Base-by-base conservation (phyloP, 257 asterid genomes). In the Gardenia jasminoides region DNA sequence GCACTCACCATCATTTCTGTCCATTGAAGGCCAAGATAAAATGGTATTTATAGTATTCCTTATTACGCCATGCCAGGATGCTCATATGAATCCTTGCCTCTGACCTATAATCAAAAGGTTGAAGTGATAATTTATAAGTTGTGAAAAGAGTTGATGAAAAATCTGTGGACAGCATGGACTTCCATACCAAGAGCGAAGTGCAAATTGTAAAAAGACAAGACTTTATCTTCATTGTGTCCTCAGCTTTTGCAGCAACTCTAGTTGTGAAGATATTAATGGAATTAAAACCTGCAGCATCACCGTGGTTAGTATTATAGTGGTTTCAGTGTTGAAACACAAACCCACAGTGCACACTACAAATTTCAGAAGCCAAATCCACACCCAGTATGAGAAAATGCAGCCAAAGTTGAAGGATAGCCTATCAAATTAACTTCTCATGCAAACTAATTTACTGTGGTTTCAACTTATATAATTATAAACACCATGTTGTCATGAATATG, bases 131-230 rank as follows among this genome's bases (percentile, higher is more conserved):
- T 8, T 39, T 12, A 22, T 22, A 12, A 74, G 58, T 54, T 20
- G 39, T 74, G 30, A 74, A 31, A 72, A 43, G 44, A 4, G 36
- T 7, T 24, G 30, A 22, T 22, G 7, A 58, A 6, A 58, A 58
- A 58, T 58, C 10, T 54, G 74, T 17, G 36, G n/a, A 83, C 70
- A 22, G 59, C 24, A 81, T 70, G 79, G 20, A 75, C 43, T 81
- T 30, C 22, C 81, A 79, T 88, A 92, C 98, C 98, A 89, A 84
- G 80, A 94, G 88, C 83, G 97, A 90, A 7, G 95, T 92, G 78
- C 98, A 92, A 74, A 90, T 72, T 78, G 97, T 84, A 87, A 91
- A 94, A 17, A 93, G 86, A 80, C 96, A 94, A 47, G 89, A 90
- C 91, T 90, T 94, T 76, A 90, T 90, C 85, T 80, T 89, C 75